Evolutionary conservation across 2,329 filamentous ascomycete genomes (phyloP).

Genomic region (Aphanocladium album): DNA sequence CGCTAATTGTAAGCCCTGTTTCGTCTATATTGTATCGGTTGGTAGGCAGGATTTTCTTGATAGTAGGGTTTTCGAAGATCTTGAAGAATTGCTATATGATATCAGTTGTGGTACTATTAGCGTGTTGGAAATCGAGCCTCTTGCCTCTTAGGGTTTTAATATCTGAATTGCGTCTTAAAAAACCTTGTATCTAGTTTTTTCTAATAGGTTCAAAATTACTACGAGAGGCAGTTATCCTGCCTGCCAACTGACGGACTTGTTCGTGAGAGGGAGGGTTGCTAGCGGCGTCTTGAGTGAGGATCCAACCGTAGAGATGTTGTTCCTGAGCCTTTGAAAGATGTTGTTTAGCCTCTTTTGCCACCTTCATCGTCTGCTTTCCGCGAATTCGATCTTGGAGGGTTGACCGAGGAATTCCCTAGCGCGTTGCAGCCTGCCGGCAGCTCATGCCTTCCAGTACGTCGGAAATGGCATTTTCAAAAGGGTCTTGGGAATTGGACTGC

Average conservation of each 20-base stretch:
- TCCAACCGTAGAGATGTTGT: neutral
- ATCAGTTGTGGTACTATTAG: neutral
- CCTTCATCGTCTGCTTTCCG: no score
- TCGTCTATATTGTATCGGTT: constrained; percentile 9
- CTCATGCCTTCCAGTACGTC: neutral
- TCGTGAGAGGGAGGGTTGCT: neutral
- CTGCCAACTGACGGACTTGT: neutral
- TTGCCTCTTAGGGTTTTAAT: neutral
- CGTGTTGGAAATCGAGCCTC: neutral
- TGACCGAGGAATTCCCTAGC: neutral
- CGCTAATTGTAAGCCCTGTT: neutral
- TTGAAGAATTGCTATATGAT: neutral
- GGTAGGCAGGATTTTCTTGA: neutral
- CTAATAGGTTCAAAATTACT: neutral
- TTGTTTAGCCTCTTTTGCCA: neutral
- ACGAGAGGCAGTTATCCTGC: neutral
- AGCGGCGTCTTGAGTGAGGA: neutral
- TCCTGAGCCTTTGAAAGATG: no score
- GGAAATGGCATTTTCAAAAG: neutral
- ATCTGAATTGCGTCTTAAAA: neutral
- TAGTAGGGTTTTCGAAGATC: neutral
- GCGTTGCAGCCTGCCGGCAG: no score
- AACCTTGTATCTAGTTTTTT: neutral
- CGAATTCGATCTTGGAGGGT: neutral
- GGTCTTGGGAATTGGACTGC: neutral